Base-by-base conservation (phyloP, 2,329 filamentous ascomycete genomes). In the Drechmeria coniospora region DNA sequence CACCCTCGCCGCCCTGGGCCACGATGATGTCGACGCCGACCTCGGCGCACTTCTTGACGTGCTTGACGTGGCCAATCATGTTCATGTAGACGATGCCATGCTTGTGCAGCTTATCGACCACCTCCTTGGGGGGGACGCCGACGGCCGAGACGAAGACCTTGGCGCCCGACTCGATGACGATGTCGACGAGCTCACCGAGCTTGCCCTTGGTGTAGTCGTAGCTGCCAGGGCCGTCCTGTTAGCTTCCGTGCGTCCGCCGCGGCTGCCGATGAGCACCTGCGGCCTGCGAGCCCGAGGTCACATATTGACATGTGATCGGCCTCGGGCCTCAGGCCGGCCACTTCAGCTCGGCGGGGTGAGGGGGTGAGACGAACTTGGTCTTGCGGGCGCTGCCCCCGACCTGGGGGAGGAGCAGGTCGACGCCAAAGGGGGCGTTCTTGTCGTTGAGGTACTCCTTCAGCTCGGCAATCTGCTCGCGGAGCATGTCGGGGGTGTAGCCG, bases 121-220 rank as follows among this genome's bases (percentile, higher is more conserved):
- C 77, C 42, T 69, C 63, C 59, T 81, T 82, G 41, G 90, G 83
- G 23, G 90, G 86, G 15, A 95, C 79, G 47, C 90, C 90, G 52
- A 98, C 84, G 46, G 90, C 90, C 28, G 82, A 94, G 45, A 98
- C 90, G 62, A 98, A 98, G 34, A 98, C 74, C 56, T 75, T 86
- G 35, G 84, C 80, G 40, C 82, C 82, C 30, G 77, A 82, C 48
- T 92, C 78, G 61, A 98, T 93, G 59, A 94, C 77, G 49, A 94
- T 84, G 52, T 84, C 77, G 52, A 92, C 58, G 32, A 98, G 74
- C 54, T 87, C 80, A 54, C 81, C 67, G 37, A 98, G 80, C 64
- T 95, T 95, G 55, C 90, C 90, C 68, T 98, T 95, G 49, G 90
- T 98, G 67, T 98, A 98, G 61, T 98, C 90, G 60, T 95, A 93